A percentile compares a stretch with the other conserved stretches of the same genome.
These are phyloP conservation scores for Blastomyces parvus DNA, from an alignment of 2,329 filamentous ascomycete genomes.

Conservation along the genomic window DNA sequence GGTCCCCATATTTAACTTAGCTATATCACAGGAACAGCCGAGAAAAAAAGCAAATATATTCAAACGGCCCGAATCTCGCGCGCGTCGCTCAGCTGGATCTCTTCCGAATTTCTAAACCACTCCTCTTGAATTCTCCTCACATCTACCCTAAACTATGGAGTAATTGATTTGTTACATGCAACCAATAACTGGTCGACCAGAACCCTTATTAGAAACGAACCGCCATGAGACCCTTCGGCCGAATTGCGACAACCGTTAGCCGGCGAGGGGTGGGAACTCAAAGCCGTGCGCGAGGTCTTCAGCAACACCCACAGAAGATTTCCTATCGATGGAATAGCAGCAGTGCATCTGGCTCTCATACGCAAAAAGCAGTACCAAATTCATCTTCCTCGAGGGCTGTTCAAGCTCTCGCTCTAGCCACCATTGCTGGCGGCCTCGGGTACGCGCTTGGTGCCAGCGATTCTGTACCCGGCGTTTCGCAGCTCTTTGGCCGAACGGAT, in stretches of 20 bases:
- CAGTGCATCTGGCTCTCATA: slow-evolving; percentile 1
- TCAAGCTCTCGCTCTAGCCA: slow-evolving; percentile 36
- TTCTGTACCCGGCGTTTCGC: slow-evolving; percentile 23
- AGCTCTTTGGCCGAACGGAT: slow-evolving; percentile 17
- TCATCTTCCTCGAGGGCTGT: slow-evolving; percentile 8
- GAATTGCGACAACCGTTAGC: slow-evolving; percentile 8
- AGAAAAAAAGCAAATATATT: neutral
- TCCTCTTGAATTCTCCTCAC: neutral
- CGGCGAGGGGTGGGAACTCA: slow-evolving; percentile 9
- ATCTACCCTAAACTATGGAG: neutral
- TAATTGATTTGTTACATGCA: neutral
- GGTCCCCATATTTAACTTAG: neutral
- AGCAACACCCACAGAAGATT: neutral
- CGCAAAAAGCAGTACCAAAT: neutral
- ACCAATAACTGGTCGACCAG: neutral
- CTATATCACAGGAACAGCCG: neutral
- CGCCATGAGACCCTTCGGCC: slow-evolving; percentile 20
- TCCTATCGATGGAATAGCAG: slow-evolving; percentile 14
- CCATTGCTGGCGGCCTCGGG: slow-evolving; percentile 43
- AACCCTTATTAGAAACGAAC: neutral
- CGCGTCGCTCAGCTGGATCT: neutral
- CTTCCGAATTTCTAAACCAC: too few species aligned
- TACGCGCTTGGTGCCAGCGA: slow-evolving; percentile 43
- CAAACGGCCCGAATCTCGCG: too few species aligned
- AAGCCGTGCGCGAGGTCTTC: slow-evolving; percentile 2